Evolutionary conservation across 225 moss, liverwort and hornwort genomes (phyloP), one percentile per base, ranked within the genome.

Genomic region (Bryum argenteum): DNA sequence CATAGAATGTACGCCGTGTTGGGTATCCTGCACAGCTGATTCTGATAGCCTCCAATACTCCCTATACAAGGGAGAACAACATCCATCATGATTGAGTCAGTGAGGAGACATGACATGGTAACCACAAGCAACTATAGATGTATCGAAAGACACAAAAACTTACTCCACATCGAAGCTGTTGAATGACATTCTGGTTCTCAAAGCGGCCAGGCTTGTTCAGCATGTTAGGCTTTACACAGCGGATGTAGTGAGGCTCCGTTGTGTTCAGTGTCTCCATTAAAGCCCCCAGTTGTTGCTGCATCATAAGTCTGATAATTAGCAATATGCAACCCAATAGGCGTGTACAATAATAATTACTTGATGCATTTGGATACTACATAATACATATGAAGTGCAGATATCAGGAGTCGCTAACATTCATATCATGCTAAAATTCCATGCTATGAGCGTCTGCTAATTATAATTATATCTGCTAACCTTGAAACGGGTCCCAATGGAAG

Each of bases 1-100:
- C 98, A 59, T 91, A 92, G 89, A 94, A 99, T n/a, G 94, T 94
- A 42, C 94, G 85, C 69, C 98, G 83, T 8, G 98, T 94, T 70
- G 98, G 98, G 77, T 99, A 99, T n/a, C 98, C 98, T 56, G 98
- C 98, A 84, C 98, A 99, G 73, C 98, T 99, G 75, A 99, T 99
- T 79, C 98, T 91, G 69, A 99, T 95, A 50, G 98, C 98, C 87
- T 99, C 98, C 78, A 99, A 86, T 63, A 99, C 98, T 77, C 98
- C 98, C 97, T 97, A 83, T 43, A 77, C 69, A 80, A 23, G 47
- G 14, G 50, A 41, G 8, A 41, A 21, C 63, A 58, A 68, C 63
- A 63, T 41, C 54, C 63, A 83, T 50, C 42, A 44, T 37, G 20
- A 68, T 57, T 19, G 26, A 11, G 60, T 39, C 28, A 40, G 39